Evolutionary conservation across 1,284 basidiomycete species (phyloP), one percentile per base, ranked within the genome.

Genomic region (Apiotrichum laibachii): DNA sequence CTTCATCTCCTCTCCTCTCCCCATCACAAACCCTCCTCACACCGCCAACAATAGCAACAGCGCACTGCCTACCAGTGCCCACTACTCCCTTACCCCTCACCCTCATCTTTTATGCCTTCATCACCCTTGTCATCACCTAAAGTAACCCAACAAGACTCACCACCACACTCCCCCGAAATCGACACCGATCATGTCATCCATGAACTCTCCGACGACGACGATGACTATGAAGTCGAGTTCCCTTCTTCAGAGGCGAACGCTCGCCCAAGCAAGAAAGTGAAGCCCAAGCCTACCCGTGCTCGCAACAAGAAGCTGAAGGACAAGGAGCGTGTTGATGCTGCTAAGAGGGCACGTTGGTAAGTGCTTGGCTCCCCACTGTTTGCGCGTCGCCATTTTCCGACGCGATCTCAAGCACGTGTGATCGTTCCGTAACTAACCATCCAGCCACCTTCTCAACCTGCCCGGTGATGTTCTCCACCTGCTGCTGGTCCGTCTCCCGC

Each of bases 391-490:
- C 39, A 40, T 42, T 19, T 26, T 35, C 43, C 3, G 40, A 19
- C 39, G 43, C 19, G 48, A 12, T 8, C 42, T n/a, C 33, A 42
- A 18, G 55, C 48, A 56, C 51, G 52, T 57, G 62, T 59, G 51
- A 8, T 18, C 8, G 16, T 18, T 11, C 43, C 6, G 50, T 57
- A 50, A 53, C 46, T n/a, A 19, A 35, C 47, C 22, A 35, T 26
- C 19, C 56, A 76, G 75, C 57, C 63, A 67, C 53, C 63, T 77
- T 9, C 64, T 77, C 31, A 57, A 65, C 26, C 61, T 77, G 2
- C 76, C 76, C 0, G 60, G 62, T 19, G 76, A 77, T 53, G 57
- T 77, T 16, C 60, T 77, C 15, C 73, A 72, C 40, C 53, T 66
- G 2, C 59, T 77, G 12, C 65, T 76, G 1, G 57, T 66, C 4